Evolutionary conservation across 2,329 filamentous ascomycete species (phyloP), one percentile per base, ranked within the genome.

Genomic region (Xylariaceae sp.): DNA sequence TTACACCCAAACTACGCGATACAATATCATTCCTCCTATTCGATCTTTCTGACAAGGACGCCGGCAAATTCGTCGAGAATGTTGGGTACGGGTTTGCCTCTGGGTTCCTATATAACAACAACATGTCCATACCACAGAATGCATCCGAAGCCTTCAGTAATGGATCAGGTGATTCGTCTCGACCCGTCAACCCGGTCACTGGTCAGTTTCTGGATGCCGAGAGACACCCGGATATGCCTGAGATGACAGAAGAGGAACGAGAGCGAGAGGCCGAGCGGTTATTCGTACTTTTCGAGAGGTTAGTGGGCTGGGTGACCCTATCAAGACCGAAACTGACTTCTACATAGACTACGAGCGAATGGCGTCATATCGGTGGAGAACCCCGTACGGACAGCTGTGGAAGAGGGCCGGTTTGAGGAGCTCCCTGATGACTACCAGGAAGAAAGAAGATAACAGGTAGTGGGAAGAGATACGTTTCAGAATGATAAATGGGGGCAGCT

Each of bases 11-110:
- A 36, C 73, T 96, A 3, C 82, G 90, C 15, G 83, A 87, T 42
- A 81, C 82, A 15, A 86, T 95, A 45, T 88, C 87, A 0, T 78
- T 85, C 30, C 75, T 99, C 19, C 80, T 96, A 53, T 99, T 95
- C 65, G 87, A 95, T 56, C 76, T 97, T 27, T 96, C 90, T 0
- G 86, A 86, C 56, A 87, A 85, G 59, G 85, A 96, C 60, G 81
- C 91, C 0, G 80, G 78, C 14, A 86, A 77, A 30, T 94, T 96
- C 62, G 87, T 97, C 1, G 79, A 88, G 45, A 96, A 96, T 58
- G 89, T 99, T 11, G 94, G 94, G 0, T 99, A 96, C 64, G 94
- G 94, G 0, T 96, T 89, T 63, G 94, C 94, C 0, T 89, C 90
- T 0, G 94, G 94, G 0, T 96, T 94, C 65, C 73, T 99, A 14